Evolutionary conservation across 2,329 filamentous ascomycete genomes (phyloP).

Genomic region (Lithohypha guttulata): DNA sequence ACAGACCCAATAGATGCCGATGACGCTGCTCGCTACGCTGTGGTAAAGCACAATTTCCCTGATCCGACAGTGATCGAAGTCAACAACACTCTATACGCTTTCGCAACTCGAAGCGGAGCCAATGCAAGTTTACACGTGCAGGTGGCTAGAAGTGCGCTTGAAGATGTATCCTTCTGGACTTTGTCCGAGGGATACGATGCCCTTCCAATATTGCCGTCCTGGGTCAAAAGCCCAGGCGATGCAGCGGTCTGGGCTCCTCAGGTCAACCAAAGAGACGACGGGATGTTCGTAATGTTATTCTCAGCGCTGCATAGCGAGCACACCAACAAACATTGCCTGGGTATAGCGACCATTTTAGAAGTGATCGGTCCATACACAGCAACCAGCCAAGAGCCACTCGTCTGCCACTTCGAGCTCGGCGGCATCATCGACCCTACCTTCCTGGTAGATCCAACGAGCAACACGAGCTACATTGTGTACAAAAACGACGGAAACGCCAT

Average conservation of each 20-base stretch:
- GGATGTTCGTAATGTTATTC: slow-evolving; percentile 47
- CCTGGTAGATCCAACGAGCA: slow-evolving; percentile 40
- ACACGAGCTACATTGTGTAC: slow-evolving; percentile 47
- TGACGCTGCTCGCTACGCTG: slow-evolving; percentile 5
- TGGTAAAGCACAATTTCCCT: slow-evolving; percentile 39
- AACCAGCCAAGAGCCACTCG: slow-evolving; percentile 30
- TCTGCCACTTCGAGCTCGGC: slow-evolving; percentile 41
- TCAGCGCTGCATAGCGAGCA: slow-evolving; percentile 31
- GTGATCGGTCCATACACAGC: slow-evolving; percentile 42
- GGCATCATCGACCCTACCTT: slow-evolving; percentile 51
- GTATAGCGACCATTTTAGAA: slow-evolving; percentile 38
- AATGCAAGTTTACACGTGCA: slow-evolving; percentile 41
- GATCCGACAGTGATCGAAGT: slow-evolving; percentile 42
- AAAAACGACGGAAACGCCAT: slow-evolving; percentile 52
- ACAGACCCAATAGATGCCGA: neutral
- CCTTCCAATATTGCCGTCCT: slow-evolving; percentile 39
- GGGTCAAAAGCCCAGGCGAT: slow-evolving; percentile 35
- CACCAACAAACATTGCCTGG: slow-evolving; percentile 43
- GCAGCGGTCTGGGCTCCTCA: slow-evolving; percentile 47
- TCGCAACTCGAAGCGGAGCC: slow-evolving; percentile 34
- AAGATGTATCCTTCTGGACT: slow-evolving; percentile 36
- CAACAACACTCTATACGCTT: slow-evolving; percentile 43
- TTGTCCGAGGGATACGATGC: slow-evolving; percentile 40
- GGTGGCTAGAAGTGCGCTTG: slow-evolving; percentile 38
- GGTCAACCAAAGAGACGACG: slow-evolving; percentile 37